phyloP scores from a whole-genome alignment of 1,284 basidiomycete species.

The Ganoderma meredithae region DNA sequence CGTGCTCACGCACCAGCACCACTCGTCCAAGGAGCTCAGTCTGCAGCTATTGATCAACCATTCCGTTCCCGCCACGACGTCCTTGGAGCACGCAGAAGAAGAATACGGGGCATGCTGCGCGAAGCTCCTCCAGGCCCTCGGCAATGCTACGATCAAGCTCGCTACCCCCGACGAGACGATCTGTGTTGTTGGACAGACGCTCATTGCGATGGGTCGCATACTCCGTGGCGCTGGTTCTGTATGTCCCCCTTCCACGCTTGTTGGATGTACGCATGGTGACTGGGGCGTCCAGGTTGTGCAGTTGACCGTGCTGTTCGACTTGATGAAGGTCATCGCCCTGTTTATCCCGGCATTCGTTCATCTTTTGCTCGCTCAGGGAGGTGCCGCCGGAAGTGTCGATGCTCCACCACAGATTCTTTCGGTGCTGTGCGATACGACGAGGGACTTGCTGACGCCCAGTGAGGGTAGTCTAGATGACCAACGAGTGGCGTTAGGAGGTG shows the following conservation, averaged over 20 bases:
- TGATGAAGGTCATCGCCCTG: slow-evolving; percentile 55
- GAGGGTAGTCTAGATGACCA: slow-evolving; percentile 35
- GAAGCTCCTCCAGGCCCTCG: slow-evolving; percentile 57
- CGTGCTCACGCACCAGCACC: slow-evolving; percentile 59
- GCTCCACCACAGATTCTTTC: slow-evolving; percentile 46
- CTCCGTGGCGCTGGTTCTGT: slow-evolving; percentile 51
- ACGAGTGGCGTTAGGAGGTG: slow-evolving; percentile 46
- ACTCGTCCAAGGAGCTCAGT: slow-evolving; percentile 49
- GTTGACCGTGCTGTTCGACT: slow-evolving; percentile 58
- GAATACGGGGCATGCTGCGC: slow-evolving; percentile 52
- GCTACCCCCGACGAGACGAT: slow-evolving; percentile 28
- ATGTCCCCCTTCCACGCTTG: slow-evolving; percentile 35
- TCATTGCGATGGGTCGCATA: slow-evolving; percentile 34
- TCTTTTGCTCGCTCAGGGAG: slow-evolving; percentile 47
- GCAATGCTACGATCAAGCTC: slow-evolving; percentile 35
- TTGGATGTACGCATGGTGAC: slow-evolving; percentile 14
- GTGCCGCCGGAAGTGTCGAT: slow-evolving; percentile 32
- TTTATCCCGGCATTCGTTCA: slow-evolving; percentile 57
- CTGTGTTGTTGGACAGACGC: slow-evolving; percentile 19
- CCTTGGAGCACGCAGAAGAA: slow-evolving; percentile 40
- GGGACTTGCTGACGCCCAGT: slow-evolving; percentile 46
- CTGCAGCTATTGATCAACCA: slow-evolving; percentile 63
- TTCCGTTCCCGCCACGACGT: slow-evolving; percentile 38
- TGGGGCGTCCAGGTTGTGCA: slow-evolving; percentile 47
- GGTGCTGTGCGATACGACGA: slow-evolving; percentile 52